phyloP scores from a whole-genome alignment of 2,329 filamentous ascomycete species.

The Trichoderma polysporum region DNA sequence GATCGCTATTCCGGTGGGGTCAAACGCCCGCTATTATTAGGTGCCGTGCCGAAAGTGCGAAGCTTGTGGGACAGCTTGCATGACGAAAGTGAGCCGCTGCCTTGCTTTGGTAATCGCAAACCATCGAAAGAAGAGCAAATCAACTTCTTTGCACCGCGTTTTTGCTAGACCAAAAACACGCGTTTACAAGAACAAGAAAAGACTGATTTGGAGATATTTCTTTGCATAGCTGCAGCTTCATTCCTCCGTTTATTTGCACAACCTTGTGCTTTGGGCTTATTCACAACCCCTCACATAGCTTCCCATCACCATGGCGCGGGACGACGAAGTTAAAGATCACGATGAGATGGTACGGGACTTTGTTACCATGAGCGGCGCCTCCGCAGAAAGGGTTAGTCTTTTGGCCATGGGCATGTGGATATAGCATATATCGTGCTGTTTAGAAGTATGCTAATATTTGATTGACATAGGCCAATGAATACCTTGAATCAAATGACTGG shows the following conservation, averaged over 20 bases:
- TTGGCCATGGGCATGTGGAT: not conserved
- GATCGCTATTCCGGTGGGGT: conserved; percentile 35
- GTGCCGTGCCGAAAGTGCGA: conserved; percentile 1
- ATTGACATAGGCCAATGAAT: conserved; percentile 59
- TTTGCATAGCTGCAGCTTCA: not conserved
- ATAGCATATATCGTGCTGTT: not conserved
- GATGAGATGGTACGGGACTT: conserved; percentile 33
- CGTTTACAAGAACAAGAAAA: not conserved
- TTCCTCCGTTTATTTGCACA: not conserved
- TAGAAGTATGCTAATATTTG: not conserved
- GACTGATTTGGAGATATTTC: not conserved
- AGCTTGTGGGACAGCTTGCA: conserved; percentile 21
- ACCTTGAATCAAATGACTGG: conserved; percentile 65
- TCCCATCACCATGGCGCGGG: conserved; percentile 33
- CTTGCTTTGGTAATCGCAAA: conserved; percentile 20
- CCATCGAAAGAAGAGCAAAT: not conserved
- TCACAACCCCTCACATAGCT: conserved; percentile 2
- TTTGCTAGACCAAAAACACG: not conserved
- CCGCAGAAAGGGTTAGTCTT: conserved; percentile 30
- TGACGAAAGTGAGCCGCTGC: conserved; percentile 24
- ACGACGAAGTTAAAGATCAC: conserved; percentile 22
- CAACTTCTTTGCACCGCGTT: not conserved
- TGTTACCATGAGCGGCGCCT: conserved; percentile 29
- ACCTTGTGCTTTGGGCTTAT: not conserved
- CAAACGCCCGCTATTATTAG: not conserved